These are phyloP conservation scores for Kalaharituber pfeilii DNA, from an alignment of 2,329 filamentous ascomycete species.

Conservation along the genomic window DNA sequence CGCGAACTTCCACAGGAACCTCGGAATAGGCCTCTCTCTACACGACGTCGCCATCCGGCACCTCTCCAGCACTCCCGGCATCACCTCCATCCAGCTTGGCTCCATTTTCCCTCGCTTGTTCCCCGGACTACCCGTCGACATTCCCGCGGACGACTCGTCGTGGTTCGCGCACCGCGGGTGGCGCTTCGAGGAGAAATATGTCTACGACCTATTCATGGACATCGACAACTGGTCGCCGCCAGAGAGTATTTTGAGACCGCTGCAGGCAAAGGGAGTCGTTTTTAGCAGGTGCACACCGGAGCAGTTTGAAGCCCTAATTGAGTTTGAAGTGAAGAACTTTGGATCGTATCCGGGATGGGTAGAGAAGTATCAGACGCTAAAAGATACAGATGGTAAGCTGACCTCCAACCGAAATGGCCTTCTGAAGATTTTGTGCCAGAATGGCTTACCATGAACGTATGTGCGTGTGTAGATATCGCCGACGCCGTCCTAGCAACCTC, in stretches of 20 bases:
- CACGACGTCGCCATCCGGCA: constrained; percentile 22
- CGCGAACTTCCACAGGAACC: constrained; percentile 14
- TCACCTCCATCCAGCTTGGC: constrained; percentile 22
- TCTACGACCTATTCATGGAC: constrained; percentile 21
- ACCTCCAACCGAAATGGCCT: no score
- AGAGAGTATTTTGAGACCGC: constrained; percentile 15
- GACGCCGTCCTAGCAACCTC: constrained; percentile 23
- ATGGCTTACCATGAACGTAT: neutral
- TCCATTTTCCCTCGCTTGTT: constrained; percentile 24
- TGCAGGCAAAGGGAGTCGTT: constrained; percentile 19
- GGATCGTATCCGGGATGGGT: constrained; percentile 23
- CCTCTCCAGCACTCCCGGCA: constrained; percentile 18
- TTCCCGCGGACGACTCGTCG: constrained; percentile 19
- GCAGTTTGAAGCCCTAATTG: constrained; percentile 21
- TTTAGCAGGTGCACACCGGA: constrained; percentile 19
- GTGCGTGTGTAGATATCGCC: constrained; percentile 16
- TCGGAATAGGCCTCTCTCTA: constrained; percentile 22
- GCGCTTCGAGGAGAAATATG: constrained; percentile 20
- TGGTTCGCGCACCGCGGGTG: constrained; percentile 23
- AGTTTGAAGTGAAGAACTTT: constrained; percentile 23
- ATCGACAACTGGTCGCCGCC: constrained; percentile 19
- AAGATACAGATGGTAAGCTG: constrained; percentile 17
- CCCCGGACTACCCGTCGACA: constrained; percentile 21
- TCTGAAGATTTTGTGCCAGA: neutral
- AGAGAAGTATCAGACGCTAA: constrained; percentile 22